Percentiles rank a stretch among this genome's conserved stretches.
phyloP scores from a whole-genome alignment of 2,329 filamentous ascomycete genomes.

The Colletotrichum spinosum region DNA sequence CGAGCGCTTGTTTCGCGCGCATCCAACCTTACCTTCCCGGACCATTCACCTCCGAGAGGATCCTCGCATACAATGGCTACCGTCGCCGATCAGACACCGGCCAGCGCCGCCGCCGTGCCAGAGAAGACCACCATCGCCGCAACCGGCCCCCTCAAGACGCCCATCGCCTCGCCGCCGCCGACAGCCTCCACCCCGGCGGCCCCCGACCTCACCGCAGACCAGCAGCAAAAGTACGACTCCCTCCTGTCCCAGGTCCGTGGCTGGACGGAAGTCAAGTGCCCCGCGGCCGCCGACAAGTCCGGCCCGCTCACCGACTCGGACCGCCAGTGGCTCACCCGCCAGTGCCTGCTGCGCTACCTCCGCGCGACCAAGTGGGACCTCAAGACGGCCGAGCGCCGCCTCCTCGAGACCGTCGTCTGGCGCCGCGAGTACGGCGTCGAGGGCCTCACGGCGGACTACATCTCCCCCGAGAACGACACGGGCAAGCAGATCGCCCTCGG shows the following conservation, averaged over 20 bases:
- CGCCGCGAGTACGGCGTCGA: constrained; percentile 89
- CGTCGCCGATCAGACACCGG: constrained; percentile 30
- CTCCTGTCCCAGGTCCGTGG: constrained; percentile 77
- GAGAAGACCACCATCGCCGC: constrained; percentile 20
- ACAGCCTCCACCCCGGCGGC: constrained; percentile 67
- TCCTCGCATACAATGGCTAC: constrained; percentile 23
- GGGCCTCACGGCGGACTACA: constrained; percentile 84
- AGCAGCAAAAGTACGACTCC: constrained; percentile 83
- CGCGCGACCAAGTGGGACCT: constrained; percentile 93
- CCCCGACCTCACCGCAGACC: constrained; percentile 76
- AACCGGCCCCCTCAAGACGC: constrained; percentile 57
- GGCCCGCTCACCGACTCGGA: constrained; percentile 82
- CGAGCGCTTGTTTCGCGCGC: not conserved
- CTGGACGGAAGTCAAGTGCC: constrained; percentile 75
- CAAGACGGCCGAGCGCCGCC: constrained; percentile 79
- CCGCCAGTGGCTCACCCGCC: constrained; percentile 89
- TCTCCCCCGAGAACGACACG: constrained; percentile 93
- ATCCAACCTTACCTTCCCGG: not conserved
- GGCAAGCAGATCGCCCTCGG: constrained; percentile 94
- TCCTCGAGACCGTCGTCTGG: constrained; percentile 87
- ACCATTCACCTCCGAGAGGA: not conserved
- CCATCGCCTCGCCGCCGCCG: constrained; percentile 68
- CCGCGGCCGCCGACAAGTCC: constrained; percentile 66
- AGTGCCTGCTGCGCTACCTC: constrained; percentile 93
- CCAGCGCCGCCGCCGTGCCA: constrained; percentile 12